Evolutionary conservation across 176 grass and related monocot genomes (phyloP).

Genomic region (Oryza glaberrima): DNA sequence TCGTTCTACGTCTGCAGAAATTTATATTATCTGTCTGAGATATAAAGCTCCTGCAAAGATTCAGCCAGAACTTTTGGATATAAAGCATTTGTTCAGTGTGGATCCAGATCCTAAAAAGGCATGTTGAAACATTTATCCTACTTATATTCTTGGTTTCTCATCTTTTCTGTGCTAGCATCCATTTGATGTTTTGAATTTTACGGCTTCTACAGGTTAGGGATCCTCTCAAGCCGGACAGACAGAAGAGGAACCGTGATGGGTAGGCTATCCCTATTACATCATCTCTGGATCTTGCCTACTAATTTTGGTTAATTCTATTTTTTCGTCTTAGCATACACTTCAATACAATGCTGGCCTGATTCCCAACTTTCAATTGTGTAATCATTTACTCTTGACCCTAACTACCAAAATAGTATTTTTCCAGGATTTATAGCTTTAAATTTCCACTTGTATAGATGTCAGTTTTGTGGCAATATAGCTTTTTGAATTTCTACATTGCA

Average conservation of each 20-base stretch:
- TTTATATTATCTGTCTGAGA: conserved; percentile 81
- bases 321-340: background rate
- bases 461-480: conserved; percentile 4
- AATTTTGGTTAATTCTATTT: background rate
- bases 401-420: background rate
- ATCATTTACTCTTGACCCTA: background rate
- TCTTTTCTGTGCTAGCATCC: conserved; percentile 3
- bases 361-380: background rate
- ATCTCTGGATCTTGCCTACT: background rate
- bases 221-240: conserved; percentile 51
- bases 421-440: background rate
- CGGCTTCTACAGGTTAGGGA: conserved; percentile 60
- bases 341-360: background rate
- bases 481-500: conserved; percentile 3
- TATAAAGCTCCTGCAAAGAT: conserved; percentile 97
- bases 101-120: conserved; percentile 67
- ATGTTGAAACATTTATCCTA: conserved; percentile 13
- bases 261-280: conserved; percentile 33
- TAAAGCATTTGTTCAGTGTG: conserved; percentile 89
- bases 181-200: conserved; percentile 39
- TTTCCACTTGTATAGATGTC: background rate
- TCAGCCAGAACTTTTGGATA: conserved; percentile 84
- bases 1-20: conserved; percentile 93
- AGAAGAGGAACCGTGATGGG: conserved; percentile 93
- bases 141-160: background rate